A percentile compares a stretch with the other conserved stretches of the same genome.
Evolutionary conservation across 2,329 filamentous ascomycete genomes (phyloP).

Genomic region (Aspergillus sp.): DNA sequence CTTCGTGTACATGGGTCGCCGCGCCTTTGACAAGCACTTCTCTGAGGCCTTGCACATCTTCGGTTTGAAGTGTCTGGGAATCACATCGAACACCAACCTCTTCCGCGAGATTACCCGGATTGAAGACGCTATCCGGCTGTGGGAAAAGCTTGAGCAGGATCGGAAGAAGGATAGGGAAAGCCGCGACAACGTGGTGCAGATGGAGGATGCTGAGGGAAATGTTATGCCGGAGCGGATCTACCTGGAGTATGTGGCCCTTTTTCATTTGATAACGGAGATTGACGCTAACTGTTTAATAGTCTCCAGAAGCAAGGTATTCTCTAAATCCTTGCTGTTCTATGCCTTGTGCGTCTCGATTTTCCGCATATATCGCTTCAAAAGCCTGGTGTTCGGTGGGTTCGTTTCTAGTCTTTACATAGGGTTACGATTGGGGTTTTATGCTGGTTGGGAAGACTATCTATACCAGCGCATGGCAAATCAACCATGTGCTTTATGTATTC

Average conservation of each 20-base stretch:
- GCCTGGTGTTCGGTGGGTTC: slow-evolving; percentile 30
- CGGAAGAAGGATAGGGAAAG: slow-evolving; percentile 73
- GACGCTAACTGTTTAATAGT: slow-evolving; percentile 31
- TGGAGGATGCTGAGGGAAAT: slow-evolving; percentile 96
- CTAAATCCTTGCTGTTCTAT: slow-evolving; percentile 38
- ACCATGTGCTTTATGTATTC: slow-evolving; percentile 16
- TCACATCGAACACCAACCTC: slow-evolving; percentile 77
- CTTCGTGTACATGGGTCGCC: slow-evolving; percentile 96
- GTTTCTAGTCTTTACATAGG: slow-evolving; percentile 11
- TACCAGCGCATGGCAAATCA: slow-evolving; percentile 7
- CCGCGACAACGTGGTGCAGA: slow-evolving; percentile 86
- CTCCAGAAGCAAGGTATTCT: slow-evolving; percentile 86
- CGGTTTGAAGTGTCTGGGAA: slow-evolving; percentile 88
- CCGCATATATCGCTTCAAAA: slow-evolving; percentile 20
- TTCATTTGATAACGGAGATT: background rate
- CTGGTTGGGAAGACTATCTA: slow-evolving; percentile 12
- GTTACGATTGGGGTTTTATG: slow-evolving; percentile 14
- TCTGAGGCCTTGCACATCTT: slow-evolving; percentile 91
- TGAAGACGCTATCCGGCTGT: slow-evolving; percentile 80
- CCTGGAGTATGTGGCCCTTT: slow-evolving; percentile 58
- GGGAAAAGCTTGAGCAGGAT: slow-evolving; percentile 89
- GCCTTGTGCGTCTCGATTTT: background rate
- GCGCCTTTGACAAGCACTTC: slow-evolving; percentile 98
- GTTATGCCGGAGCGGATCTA: slow-evolving; percentile 99
- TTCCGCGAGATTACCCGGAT: slow-evolving; percentile 95